These are phyloP conservation scores for Adansonia gregorii DNA, from an alignment of 441 rosid species.

Conservation along the genomic window DNA sequence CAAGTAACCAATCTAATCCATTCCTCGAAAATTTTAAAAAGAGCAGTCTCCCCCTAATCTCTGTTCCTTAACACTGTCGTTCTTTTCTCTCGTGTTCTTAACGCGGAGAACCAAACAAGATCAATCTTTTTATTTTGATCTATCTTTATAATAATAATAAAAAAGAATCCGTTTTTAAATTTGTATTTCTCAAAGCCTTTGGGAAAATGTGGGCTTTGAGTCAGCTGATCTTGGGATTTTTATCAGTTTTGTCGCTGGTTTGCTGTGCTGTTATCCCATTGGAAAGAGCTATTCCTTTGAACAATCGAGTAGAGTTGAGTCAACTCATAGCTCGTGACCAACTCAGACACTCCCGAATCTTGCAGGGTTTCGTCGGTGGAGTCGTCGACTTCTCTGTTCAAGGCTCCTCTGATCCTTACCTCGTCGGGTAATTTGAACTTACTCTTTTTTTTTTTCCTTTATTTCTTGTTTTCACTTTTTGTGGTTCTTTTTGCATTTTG, in stretches of 20 bases:
- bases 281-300: constrained; percentile 70
- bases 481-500: constrained; percentile 12
- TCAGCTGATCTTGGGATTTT: constrained; percentile 36
- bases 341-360: constrained; percentile 67
- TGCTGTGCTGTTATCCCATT: constrained; percentile 56
- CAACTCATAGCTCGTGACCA: constrained; percentile 71
- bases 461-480: constrained; percentile 1
- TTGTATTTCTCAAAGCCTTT: constrained; percentile 21
- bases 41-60: neutral
- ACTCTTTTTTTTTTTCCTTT: constrained; percentile 30
- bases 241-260: constrained; percentile 40
- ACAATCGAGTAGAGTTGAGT: constrained; percentile 47
- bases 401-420: constrained; percentile 87
- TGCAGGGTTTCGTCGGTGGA: constrained; percentile 60
- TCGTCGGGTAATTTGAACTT: constrained; percentile 67
- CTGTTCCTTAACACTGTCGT: constrained; percentile 28
- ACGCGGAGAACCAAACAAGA: constrained; percentile 44
- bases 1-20: constrained; percentile 9
- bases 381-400: constrained; percentile 80
- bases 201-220: constrained; percentile 39
- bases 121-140: constrained; percentile 24
- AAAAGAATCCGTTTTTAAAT: neutral
- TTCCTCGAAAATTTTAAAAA: neutral
- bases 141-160: constrained; percentile 20
- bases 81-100: constrained; percentile 34